Evolutionary conservation across 2,329 filamentous ascomycete species (phyloP), one percentile per base, ranked within the genome.

Genomic region (Ophiostoma angusticollis): DNA sequence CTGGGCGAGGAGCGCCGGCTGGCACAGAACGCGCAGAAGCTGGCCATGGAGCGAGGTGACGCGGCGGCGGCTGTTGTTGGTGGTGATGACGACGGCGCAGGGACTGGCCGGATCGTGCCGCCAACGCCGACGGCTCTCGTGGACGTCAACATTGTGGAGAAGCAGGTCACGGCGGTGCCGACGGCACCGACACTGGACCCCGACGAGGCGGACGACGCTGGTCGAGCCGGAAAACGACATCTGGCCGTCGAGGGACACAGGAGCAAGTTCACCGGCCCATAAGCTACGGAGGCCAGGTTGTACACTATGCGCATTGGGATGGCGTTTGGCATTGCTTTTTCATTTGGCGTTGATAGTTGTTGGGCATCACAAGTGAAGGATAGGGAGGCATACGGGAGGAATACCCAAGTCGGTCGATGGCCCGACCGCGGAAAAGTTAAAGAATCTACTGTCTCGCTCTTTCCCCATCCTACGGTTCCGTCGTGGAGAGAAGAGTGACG

Each of bases 141-240:
- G 14, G 62, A 66, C 33, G 58, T 75, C 25, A 62, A 56, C 1
- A 66, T 75, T 17, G 60, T 58, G 35, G 75, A 74, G 54, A 76
- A 69, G 50, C 62, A 53, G 14, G 62, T 59, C 30, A 61, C 48
- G 37, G 55, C 54, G 42, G 50, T 51, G 31, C 64, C 54, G 32
- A 54, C 59, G 42, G 53, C 57, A 29, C 67, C 64, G 18, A 58
- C 54, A 3, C 44, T 60, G 9, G 36, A 54, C n/a, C 42, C 42
- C 12, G 47, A 47, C 4, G 63, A 72, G 52, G 66, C 56, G 48
- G 34, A 28, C 6, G 18, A 18, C 6, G 28, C 14, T 9, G 28
- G 21, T 12, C 31, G 22, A 25, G 31, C 30, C 8, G 37, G 34
- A 6, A 25, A 16, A 3, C 13, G 34, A 4, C 41, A 43, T 31